Conservation (phyloP, 2,329 filamentous ascomycete genomes). For the Epichloe gansuensis region DNA sequence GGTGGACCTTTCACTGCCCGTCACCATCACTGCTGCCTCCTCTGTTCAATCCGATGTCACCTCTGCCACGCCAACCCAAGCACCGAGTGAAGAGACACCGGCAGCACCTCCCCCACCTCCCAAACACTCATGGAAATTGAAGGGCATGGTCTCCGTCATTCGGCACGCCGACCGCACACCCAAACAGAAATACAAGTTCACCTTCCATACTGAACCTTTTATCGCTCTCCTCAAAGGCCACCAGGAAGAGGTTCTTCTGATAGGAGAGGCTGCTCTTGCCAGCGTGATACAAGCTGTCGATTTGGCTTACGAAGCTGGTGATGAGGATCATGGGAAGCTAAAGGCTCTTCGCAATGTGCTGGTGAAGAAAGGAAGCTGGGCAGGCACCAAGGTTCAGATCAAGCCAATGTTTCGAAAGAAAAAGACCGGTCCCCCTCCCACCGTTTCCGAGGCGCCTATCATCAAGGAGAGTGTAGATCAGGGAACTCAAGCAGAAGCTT, state of each 20-base stretch:
- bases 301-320: constrained; percentile 59
- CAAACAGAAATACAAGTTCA: constrained; percentile 99
- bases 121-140: constrained; percentile 95
- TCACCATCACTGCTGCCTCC: constrained; percentile 21
- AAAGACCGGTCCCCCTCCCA: constrained; percentile 46
- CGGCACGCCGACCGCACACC: constrained; percentile 93
- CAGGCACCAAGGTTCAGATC: constrained; percentile 95
- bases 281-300: constrained; percentile 86
- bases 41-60: constrained; percentile 22
- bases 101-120: constrained; percentile 52
- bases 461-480: constrained; percentile 18
- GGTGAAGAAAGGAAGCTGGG: constrained; percentile 84
- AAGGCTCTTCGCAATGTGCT: constrained; percentile 73
- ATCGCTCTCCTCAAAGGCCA: constrained; percentile 90
- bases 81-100: constrained; percentile 28
- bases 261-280: constrained; percentile 76
- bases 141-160: constrained; percentile 93
- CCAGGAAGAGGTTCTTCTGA: constrained; percentile 88
- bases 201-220: constrained; percentile 92
- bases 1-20: constrained; percentile 17
- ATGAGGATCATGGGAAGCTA: constrained; percentile 83
- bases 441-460: constrained; percentile 22
- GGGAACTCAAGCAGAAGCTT: constrained; percentile 8
- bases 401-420: constrained; percentile 98
- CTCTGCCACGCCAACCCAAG: constrained; percentile 10